Evolutionary conservation across 2,329 filamentous ascomycete genomes (phyloP), one percentile per base, ranked within the genome.

Genomic region (Blumeria hordei): DNA sequence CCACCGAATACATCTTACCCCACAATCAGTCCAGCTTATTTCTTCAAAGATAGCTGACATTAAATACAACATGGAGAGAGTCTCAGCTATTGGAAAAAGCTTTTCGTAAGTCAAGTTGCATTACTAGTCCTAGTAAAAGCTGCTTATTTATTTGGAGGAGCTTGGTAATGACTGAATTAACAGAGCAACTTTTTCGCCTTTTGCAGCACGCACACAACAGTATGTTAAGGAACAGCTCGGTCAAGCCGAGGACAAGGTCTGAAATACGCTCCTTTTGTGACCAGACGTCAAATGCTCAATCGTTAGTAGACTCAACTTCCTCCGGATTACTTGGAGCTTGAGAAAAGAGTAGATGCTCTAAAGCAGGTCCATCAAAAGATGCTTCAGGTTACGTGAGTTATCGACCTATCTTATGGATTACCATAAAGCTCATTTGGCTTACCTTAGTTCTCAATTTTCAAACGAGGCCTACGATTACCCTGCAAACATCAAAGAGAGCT

Each of bases 191-290:
- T 85, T 96, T 70, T 88, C 86, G 61, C 92, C 92, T 37, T 94
- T 94, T 68, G 88, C 88, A 60, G 84, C 87, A 65, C 84, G 90
- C 66, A 95, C 88, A 56, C 87, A 94, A 69, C 92, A 98, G 73
- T 93, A 90, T 74, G 86, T 94, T 68, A 95, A 94, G 75, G 92
- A 98, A 72, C 88, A 95, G 72, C 78, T 96, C 59, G 92, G 92
- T 54, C 86, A 93, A 70, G 86, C 80, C 59, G 88, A 94, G 61
- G 92, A 96, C 69, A 95, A 92, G 82, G 85, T 88, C 60, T 55
- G 59, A 49, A 39, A 55, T 41, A 45, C 33, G 34, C 41, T 43
- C 35, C 10, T 41, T 32, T 37, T 41, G n/a, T 36, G 8, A 6
- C n/a, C 11, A 35, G 10, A n/a, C 21, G 18, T 2, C 4, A 21